Evolutionary conservation across 805 yeast species (phyloP).

Genomic region (Metschnikowia kofuensis): DNA sequence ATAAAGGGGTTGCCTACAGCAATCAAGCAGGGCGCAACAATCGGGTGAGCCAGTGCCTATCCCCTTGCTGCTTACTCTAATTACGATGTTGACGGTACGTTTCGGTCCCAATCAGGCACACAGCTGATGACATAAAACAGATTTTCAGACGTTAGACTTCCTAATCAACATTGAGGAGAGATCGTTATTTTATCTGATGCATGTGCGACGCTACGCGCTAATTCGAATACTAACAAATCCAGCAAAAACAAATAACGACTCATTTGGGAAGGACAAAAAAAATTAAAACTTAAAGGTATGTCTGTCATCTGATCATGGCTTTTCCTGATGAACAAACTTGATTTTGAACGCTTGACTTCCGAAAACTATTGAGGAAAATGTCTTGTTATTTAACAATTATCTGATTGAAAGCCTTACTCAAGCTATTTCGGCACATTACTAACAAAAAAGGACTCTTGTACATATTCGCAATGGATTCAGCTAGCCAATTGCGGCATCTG

Average conservation of each 20-base stretch:
- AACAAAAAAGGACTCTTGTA: slow-evolving; percentile 11
- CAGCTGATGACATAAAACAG: slow-evolving; percentile 33
- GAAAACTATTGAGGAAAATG: slow-evolving; percentile 24
- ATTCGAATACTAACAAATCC: slow-evolving; percentile 7
- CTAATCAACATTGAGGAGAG: slow-evolving; percentile 32
- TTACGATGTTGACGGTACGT: slow-evolving; percentile 11
- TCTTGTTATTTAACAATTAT: slow-evolving; percentile 17
- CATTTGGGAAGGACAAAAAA: background rate
- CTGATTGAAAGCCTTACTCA: slow-evolving; percentile 11
- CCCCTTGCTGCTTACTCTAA: no score
- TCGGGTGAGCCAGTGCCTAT: slow-evolving; percentile 22
- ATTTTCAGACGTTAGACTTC: slow-evolving; percentile 43
- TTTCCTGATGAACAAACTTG: slow-evolving; percentile 23
- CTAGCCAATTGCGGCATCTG: slow-evolving; percentile 2
- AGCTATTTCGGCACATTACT: slow-evolving; percentile 3
- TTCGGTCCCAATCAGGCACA: slow-evolving; percentile 2
- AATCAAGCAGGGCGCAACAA: slow-evolving; percentile 47
- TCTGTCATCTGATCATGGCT: background rate
- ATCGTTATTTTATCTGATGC: slow-evolving; percentile 28
- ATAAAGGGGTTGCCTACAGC: slow-evolving; percentile 76
- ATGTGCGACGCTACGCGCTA: slow-evolving; percentile 1
- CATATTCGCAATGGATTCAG: slow-evolving; percentile 4
- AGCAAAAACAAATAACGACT: background rate
- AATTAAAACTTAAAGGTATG: slow-evolving; percentile 11
- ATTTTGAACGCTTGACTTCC: slow-evolving; percentile 32